Base-by-base conservation (phyloP, 495 filamentous ascomycete genomes). In the Aspergillus indologenus region DNA sequence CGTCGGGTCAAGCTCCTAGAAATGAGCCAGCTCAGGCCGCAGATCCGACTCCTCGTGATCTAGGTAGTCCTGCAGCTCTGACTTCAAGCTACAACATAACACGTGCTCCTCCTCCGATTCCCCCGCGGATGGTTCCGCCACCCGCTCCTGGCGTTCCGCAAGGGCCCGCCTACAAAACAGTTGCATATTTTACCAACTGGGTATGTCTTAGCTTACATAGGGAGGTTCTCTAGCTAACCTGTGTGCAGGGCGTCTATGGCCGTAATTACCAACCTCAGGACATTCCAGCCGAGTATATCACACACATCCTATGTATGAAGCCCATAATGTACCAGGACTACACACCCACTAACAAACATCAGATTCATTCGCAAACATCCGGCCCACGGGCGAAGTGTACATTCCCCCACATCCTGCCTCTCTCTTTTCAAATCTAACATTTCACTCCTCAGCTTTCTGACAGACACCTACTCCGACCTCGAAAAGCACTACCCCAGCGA, bases 381-480 rank as follows among this genome's bases (percentile, higher is more conserved):
- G 72, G 7, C 68, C 82, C 0, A 79, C 68, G 24, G 89, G 90
- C 17, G 82, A 88, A 61, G 88, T 92, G 55, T 85, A 51, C 19
- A 19, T 12, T 23, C 19, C n/a, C n/a, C n/a, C 18, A 2, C 34
- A 40, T 40, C 20, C 45, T 46, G 12, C 19, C 20, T 23, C 1
- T 22, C 20, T 23, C 20, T 15, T 8, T 2, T 15, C 1, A 24
- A 48, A 22, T 7, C 45, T 48, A 48, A 48, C 45, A 3, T 19
- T n/a, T 22, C 20, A 9, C 12, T 14, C 5, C 12, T 15, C 45
- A 48, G 45, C 9, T 48, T 81, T n/a, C 80, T 96, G 19, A 89
- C 87, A 42, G 90, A 95, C 60, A 89, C 87, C 5, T 95, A 90
- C 71, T 46, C 88, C 45, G 91, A 95, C 69, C 83, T 85, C 1